phyloP scores from a whole-genome alignment of 306 rosid genomes.

The Trichosanthes cucumerina region DNA sequence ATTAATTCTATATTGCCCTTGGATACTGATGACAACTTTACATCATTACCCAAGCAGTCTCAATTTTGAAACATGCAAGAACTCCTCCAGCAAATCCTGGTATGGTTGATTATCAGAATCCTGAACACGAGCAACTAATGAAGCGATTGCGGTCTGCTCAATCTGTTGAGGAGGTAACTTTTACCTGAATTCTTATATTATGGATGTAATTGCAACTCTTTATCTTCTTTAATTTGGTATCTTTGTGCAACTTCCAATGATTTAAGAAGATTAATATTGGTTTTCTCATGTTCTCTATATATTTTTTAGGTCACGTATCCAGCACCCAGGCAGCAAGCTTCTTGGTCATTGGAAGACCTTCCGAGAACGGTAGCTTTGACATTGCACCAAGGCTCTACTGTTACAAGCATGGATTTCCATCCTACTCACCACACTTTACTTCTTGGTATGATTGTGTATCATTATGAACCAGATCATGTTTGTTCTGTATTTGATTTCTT shows the following conservation, averaged over 20 bases:
- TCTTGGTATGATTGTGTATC: conserved; percentile 42
- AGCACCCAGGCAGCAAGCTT: conserved; percentile 42
- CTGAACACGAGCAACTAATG: conserved; percentile 67
- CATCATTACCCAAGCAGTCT: conserved; percentile 30
- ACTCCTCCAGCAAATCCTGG: conserved; percentile 59
- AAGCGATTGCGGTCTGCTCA: conserved; percentile 57
- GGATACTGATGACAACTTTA: conserved; percentile 7
- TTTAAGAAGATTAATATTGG: conserved; percentile 13
- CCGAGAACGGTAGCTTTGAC: conserved; percentile 67
- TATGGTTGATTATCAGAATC: conserved; percentile 58
- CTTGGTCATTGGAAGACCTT: conserved; percentile 67
- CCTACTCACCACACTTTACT: conserved; percentile 65
- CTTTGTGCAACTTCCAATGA: background rate
- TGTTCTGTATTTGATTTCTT: background rate
- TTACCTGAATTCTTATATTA: conserved; percentile 3
- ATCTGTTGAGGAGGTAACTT: conserved; percentile 62
- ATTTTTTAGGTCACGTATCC: conserved; percentile 58
- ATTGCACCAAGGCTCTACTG: conserved; percentile 66
- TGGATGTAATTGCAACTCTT: background rate
- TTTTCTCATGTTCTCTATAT: conserved; percentile 13
- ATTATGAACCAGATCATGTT: background rate
- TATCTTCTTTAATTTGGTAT: background rate
- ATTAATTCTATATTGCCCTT: background rate
- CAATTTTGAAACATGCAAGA: conserved; percentile 65
- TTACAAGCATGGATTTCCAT: conserved; percentile 96